Evolutionary conservation across 805 yeast genomes (phyloP).

Genomic region (Yarrowia sp.): DNA sequence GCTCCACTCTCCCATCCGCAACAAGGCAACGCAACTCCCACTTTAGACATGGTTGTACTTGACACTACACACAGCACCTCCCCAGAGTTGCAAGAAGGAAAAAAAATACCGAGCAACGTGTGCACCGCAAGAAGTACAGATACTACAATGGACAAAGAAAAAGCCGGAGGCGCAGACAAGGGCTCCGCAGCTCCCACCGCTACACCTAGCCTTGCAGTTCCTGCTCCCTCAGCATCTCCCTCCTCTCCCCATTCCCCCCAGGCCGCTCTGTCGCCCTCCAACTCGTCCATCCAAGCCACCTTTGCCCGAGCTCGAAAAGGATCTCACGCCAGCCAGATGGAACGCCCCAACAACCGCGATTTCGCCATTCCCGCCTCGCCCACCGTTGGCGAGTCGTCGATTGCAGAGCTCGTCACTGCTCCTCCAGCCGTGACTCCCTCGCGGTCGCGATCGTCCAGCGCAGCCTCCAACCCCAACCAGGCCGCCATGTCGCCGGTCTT

Average conservation of each 20-base stretch:
- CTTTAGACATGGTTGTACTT: too few relatives aligned
- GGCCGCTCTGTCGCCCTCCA: slow-evolving; percentile 32
- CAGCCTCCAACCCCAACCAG: slow-evolving; percentile 26
- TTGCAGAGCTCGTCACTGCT: slow-evolving; percentile 34
- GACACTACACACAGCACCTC: too few relatives aligned
- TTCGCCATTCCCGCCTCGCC: slow-evolving; percentile 37
- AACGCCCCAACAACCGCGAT: slow-evolving; percentile 33
- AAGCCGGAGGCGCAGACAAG: background rate
- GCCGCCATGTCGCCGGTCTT: slow-evolving; percentile 37
- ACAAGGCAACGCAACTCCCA: background rate
- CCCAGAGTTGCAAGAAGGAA: too few relatives aligned
- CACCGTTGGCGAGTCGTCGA: slow-evolving; percentile 28
- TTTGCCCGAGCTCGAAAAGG: slow-evolving; percentile 38
- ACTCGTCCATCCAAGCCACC: slow-evolving; percentile 38
- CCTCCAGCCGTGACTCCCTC: slow-evolving; percentile 27
- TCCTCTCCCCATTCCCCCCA: slow-evolving; percentile 18
- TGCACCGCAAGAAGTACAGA: background rate
- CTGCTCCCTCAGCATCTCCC: slow-evolving; percentile 5
- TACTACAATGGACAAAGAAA: slow-evolving; percentile 34
- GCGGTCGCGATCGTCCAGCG: slow-evolving; percentile 27
- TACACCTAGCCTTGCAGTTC: slow-evolving; percentile 7
- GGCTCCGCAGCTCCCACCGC: background rate
- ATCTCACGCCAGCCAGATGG: slow-evolving; percentile 34
- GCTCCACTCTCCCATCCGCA: background rate
- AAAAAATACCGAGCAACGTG: too few relatives aligned